Percentiles rank a stretch among this genome's conserved stretches.
phyloP scores from a whole-genome alignment of 257 asterid species.

The Ilex asprella region DNA sequence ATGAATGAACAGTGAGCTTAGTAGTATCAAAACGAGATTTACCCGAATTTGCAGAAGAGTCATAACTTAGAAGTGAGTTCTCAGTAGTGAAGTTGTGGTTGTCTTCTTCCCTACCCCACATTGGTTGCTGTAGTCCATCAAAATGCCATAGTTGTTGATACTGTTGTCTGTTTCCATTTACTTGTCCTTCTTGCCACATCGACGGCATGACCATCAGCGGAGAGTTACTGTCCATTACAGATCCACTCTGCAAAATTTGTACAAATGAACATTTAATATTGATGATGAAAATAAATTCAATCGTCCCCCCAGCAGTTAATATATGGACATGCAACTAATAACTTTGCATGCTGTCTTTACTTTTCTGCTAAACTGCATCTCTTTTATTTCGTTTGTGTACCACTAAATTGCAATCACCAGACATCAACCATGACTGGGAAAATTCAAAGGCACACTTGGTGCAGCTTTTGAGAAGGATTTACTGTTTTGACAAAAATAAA shows the following conservation, averaged over 20 bases:
- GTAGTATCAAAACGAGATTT: not conserved
- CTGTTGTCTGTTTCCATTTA: slow-evolving; percentile 49
- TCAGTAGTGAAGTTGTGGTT: slow-evolving; percentile 50
- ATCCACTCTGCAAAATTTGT: slow-evolving; percentile 38
- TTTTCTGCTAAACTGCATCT: no score
- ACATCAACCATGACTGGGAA: no score
- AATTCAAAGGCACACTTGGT: no score
- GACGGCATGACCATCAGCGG: slow-evolving; percentile 47
- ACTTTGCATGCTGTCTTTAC: no score
- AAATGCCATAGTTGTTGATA: slow-evolving; percentile 54
- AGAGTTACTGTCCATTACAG: slow-evolving; percentile 41
- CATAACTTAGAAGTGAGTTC: slow-evolving; percentile 55
- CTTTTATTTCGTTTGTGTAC: no score
- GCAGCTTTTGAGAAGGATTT: no score
- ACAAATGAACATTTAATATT: not conserved
- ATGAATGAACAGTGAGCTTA: no score
- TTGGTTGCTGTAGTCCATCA: slow-evolving; percentile 53
- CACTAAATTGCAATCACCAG: no score
- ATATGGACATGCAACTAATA: no score
- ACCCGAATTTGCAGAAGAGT: slow-evolving; percentile 76
- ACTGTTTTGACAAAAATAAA: no score
- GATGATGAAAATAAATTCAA: no score
- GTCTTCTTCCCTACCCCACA: slow-evolving; percentile 48
- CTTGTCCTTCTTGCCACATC: slow-evolving; percentile 54
- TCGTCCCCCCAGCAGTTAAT: no score